These are phyloP conservation scores for Fusarium oligoseptatum DNA, from an alignment of 2,329 filamentous ascomycete genomes.

Conservation along the genomic window DNA sequence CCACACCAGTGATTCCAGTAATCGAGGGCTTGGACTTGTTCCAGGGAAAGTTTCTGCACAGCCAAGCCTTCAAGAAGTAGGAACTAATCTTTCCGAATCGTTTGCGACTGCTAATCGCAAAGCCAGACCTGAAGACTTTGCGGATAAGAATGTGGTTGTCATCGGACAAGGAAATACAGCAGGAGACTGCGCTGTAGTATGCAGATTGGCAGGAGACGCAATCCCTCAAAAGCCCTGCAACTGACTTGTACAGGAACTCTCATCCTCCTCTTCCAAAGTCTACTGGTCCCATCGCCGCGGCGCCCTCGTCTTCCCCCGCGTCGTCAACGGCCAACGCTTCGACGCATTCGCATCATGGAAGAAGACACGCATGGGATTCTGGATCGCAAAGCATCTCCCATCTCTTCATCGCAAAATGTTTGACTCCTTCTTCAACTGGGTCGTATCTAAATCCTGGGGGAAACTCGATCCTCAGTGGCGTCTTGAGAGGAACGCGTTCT, in stretches of 20 bases:
- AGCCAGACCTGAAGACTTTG: constrained; percentile 32
- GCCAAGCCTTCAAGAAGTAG: constrained; percentile 43
- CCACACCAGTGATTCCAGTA: constrained; percentile 18
- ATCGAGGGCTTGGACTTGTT: constrained; percentile 40
- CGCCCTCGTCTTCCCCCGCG: constrained; percentile 37
- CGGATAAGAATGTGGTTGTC: constrained; percentile 41
- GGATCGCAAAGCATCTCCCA: constrained; percentile 32
- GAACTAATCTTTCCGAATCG: too few species aligned
- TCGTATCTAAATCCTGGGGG: constrained; percentile 27
- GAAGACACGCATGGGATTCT: constrained; percentile 30
- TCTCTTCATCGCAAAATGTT: constrained; percentile 26
- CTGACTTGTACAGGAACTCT: too few species aligned
- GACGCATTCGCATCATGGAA: constrained; percentile 39
- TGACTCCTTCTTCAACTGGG: constrained; percentile 27
- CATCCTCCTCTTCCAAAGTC: constrained; percentile 31
- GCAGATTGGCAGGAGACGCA: too few species aligned
- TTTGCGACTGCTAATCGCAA: too few species aligned
- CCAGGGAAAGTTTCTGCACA: constrained; percentile 38
- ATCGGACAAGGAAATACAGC: constrained; percentile 47
- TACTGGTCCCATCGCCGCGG: constrained; percentile 44
- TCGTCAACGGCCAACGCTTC: constrained; percentile 35
- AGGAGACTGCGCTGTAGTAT: constrained; percentile 42
- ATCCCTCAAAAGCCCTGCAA: too few species aligned
- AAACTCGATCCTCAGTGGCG: constrained; percentile 35
- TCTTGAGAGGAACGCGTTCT: constrained; percentile 21